A percentile compares a stretch with the other conserved stretches of the same genome.
Evolutionary conservation across 2,329 filamentous ascomycete species (phyloP).

Genomic region (Chaetomiaceae sp.): DNA sequence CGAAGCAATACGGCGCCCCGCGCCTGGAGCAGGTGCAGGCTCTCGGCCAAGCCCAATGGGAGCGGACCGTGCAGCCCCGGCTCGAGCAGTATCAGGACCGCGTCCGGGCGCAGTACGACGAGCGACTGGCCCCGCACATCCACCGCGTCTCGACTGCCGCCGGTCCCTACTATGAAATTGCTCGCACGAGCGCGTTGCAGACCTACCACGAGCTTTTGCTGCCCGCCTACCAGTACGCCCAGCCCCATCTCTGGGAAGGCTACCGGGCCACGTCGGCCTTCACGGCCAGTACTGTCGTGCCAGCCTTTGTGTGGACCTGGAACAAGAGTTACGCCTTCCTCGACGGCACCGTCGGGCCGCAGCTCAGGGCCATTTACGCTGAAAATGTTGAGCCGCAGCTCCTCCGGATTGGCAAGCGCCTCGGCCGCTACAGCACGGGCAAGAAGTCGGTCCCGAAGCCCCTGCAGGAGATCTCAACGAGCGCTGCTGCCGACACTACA

Average conservation of each 20-base stretch:
- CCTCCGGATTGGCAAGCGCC: conserved; percentile 80
- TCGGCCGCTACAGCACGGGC: conserved; percentile 69
- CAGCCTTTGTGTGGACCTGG: conserved; percentile 65
- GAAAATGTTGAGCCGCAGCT: conserved; percentile 95
- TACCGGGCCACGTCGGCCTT: conserved; percentile 64
- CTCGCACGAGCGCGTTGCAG: conserved; percentile 56
- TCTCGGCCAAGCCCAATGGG: conserved; percentile 69
- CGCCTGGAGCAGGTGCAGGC: conserved; percentile 60
- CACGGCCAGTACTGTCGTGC: conserved; percentile 62
- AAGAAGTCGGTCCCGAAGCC: conserved; percentile 30
- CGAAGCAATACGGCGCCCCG: conserved; percentile 69
- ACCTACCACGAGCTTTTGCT: conserved; percentile 67
- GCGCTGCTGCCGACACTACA: not conserved
- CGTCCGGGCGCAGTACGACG: conserved; percentile 60
- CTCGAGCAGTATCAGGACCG: conserved; percentile 58
- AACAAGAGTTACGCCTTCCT: conserved; percentile 64
- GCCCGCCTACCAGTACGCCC: conserved; percentile 67
- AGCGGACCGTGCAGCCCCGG: conserved; percentile 69
- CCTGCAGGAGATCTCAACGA: conserved; percentile 19
- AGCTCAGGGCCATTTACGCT: conserved; percentile 70
- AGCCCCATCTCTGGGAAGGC: conserved; percentile 65
- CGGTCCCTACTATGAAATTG: conserved; percentile 66
- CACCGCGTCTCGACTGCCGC: conserved; percentile 51
- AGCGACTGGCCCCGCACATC: conserved; percentile 67
- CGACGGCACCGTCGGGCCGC: conserved; percentile 73